These are phyloP conservation scores for Huntiella abstrusa DNA, from an alignment of 2,329 filamentous ascomycete species.

Conservation along the genomic window DNA sequence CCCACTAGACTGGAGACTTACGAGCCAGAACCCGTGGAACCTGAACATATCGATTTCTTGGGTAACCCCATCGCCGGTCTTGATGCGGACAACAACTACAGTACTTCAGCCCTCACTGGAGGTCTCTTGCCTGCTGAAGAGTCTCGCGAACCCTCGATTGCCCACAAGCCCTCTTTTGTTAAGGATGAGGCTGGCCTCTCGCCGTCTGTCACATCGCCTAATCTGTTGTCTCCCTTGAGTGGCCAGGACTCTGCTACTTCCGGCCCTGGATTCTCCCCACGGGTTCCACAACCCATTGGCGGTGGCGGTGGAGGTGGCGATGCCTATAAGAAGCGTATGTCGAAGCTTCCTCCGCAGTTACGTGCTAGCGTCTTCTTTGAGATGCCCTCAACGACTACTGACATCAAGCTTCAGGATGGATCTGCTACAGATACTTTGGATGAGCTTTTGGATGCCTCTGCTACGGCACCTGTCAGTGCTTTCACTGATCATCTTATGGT, in stretches of 20 bases:
- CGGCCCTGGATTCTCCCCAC: not conserved
- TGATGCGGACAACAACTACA: not conserved
- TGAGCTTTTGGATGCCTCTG: constrained; percentile 78
- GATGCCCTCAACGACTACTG: constrained; percentile 32
- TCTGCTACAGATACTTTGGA: constrained; percentile 82
- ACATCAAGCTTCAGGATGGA: constrained; percentile 46
- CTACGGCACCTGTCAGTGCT: constrained; percentile 68
- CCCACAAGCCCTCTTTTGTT: constrained; percentile 2
- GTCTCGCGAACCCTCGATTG: not conserved
- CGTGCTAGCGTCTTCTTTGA: constrained; percentile 90
- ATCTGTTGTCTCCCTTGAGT: not conserved
- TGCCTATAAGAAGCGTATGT: not conserved
- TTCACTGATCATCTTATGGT: constrained; percentile 81
- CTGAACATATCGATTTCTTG: constrained; percentile 10
- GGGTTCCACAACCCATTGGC: not conserved
- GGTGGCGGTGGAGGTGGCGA: not conserved
- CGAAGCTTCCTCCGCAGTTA: constrained; percentile 55
- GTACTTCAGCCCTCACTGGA: not conserved
- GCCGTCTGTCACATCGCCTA: constrained; percentile 2
- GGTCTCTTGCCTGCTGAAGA: constrained; percentile 2
- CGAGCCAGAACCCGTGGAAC: constrained; percentile 1
- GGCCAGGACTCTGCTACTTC: not conserved
- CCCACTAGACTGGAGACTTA: constrained; percentile 5
- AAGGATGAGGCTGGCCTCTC: not conserved
- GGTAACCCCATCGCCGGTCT: constrained; percentile 4